These are phyloP conservation scores for Herpetomonas muscarum DNA, from an alignment of 208 protist genomes.

Conservation along the genomic window DNA sequence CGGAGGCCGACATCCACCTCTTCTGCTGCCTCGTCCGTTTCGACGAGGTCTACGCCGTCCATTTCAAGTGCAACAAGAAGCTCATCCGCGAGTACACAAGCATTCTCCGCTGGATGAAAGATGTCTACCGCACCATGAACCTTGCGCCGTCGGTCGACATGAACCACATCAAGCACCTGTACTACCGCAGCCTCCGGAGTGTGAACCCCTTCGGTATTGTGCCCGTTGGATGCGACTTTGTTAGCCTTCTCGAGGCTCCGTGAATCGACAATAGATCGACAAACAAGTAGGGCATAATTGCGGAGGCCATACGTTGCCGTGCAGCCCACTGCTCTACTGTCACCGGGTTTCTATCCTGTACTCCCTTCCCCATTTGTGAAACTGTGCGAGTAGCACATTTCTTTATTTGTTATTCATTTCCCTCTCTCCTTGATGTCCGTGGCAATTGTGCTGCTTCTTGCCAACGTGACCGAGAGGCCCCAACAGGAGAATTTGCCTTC, in stretches of 20 bases:
- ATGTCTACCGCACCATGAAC: conserved; percentile 72
- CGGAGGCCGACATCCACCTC: conserved; percentile 84
- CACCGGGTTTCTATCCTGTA: too few species aligned
- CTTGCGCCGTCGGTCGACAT: conserved; percentile 69
- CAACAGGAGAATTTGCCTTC: too few species aligned
- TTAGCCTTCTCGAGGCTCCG: conserved; percentile 22
- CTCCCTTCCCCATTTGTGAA: too few species aligned
- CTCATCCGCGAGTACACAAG: conserved; percentile 76
- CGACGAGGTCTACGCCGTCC: conserved; percentile 80
- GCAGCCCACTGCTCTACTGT: too few species aligned
- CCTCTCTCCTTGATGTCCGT: too few species aligned
- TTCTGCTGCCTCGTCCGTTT: conserved; percentile 88
- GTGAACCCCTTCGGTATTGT: conserved; percentile 85
- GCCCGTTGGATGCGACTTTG: conserved; percentile 38
- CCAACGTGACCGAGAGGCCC: too few species aligned
- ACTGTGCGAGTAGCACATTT: too few species aligned
- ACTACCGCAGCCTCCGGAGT: conserved; percentile 56
- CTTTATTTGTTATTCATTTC: too few species aligned
- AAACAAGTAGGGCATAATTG: not conserved
- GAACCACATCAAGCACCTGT: conserved; percentile 80
- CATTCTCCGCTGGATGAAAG: conserved; percentile 59
- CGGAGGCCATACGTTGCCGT: not conserved
- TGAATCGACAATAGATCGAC: not conserved
- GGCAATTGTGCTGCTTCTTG: too few species aligned
- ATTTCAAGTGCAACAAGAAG: conserved; percentile 86